Conservation (phyloP, 495 filamentous ascomycete genomes). For the Tirmania nivea region DNA sequence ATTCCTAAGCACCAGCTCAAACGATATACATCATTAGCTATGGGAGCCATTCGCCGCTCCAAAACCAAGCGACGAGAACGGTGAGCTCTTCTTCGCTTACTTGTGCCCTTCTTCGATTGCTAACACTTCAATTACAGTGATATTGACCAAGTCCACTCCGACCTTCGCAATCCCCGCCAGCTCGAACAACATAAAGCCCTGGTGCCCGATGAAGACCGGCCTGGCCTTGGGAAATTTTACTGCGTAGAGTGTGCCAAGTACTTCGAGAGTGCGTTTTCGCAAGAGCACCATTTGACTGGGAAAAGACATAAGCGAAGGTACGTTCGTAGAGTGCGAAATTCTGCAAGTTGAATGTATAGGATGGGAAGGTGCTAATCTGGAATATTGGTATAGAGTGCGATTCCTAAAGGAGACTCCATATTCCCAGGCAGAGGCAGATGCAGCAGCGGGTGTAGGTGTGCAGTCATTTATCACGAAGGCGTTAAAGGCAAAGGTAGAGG, state of each 20-base stretch:
- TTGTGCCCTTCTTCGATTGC: conserved; percentile 1
- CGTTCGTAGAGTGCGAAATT: conserved; percentile 2
- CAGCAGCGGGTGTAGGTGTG: conserved; percentile 41
- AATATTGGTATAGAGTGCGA: conserved; percentile 33
- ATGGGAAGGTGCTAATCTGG: too few relatives aligned
- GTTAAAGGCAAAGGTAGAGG: conserved; percentile 10
- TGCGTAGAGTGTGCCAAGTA: conserved; percentile 91
- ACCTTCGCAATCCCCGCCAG: conserved; percentile 53
- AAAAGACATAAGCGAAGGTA: conserved; percentile 86
- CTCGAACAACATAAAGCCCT: conserved; percentile 52
- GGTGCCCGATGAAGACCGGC: conserved; percentile 68
- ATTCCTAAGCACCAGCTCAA: too few relatives aligned
- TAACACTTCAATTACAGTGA: conserved; percentile 29
- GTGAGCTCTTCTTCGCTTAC: conserved; percentile 19
- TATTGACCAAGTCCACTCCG: conserved; percentile 70
- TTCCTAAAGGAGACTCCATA: conserved; percentile 62
- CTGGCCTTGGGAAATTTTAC: conserved; percentile 60
- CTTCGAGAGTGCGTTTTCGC: conserved; percentile 69
- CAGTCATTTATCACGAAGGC: conserved; percentile 11
- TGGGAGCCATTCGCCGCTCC: conserved; percentile 33
- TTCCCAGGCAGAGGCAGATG: conserved; percentile 65
- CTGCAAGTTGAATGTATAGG: too few relatives aligned
- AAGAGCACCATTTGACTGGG: conserved; percentile 55
- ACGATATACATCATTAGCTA: conserved; percentile 12
- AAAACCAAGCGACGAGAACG: conserved; percentile 40